Conservation (phyloP, 2,329 filamentous ascomycete genomes). For the Colletotrichum chlorophyti region DNA sequence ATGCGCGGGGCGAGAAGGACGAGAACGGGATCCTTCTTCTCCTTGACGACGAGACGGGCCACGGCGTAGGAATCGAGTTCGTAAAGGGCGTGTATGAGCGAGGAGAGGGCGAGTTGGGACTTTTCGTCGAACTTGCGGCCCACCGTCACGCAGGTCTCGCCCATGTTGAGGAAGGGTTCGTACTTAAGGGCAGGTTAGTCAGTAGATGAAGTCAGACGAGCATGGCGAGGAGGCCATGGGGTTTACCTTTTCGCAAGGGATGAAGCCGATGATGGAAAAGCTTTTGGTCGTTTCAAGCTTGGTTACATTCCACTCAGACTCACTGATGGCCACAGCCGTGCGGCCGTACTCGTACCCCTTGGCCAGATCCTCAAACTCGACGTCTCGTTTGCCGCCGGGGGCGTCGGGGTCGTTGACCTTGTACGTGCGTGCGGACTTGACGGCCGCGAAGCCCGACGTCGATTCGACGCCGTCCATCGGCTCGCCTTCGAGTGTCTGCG, state of each 20-base stretch:
- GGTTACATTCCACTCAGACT: slow-evolving; percentile 88
- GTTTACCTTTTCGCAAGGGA: slow-evolving; percentile 72
- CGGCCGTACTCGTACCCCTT: slow-evolving; percentile 94
- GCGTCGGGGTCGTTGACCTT: slow-evolving; percentile 77
- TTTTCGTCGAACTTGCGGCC: slow-evolving; percentile 81
- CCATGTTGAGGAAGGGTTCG: slow-evolving; percentile 85
- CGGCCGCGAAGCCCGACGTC: slow-evolving; percentile 63
- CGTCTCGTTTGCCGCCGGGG: slow-evolving; percentile 80
- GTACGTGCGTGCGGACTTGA: slow-evolving; percentile 83
- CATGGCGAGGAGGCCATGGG: not conserved
- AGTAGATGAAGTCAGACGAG: slow-evolving; percentile 16
- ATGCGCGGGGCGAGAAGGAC: slow-evolving; percentile 82
- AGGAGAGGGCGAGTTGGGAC: slow-evolving; percentile 84
- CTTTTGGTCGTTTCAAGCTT: slow-evolving; percentile 78
- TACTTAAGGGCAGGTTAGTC: slow-evolving; percentile 64
- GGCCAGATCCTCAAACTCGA: slow-evolving; percentile 83
- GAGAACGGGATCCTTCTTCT: slow-evolving; percentile 78
- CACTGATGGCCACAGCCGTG: slow-evolving; percentile 87
- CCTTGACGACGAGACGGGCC: slow-evolving; percentile 84
- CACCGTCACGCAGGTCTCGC: slow-evolving; percentile 78
- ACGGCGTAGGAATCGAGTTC: slow-evolving; percentile 88
- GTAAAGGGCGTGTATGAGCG: slow-evolving; percentile 84
- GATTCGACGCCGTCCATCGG: slow-evolving; percentile 56
- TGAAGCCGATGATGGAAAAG: slow-evolving; percentile 87
- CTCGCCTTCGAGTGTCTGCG: slow-evolving; percentile 54